A percentile compares a stretch with the other conserved stretches of the same genome.
phyloP scores from a whole-genome alignment of 768 basidiomycete genomes.

The Collybia nuda region DNA sequence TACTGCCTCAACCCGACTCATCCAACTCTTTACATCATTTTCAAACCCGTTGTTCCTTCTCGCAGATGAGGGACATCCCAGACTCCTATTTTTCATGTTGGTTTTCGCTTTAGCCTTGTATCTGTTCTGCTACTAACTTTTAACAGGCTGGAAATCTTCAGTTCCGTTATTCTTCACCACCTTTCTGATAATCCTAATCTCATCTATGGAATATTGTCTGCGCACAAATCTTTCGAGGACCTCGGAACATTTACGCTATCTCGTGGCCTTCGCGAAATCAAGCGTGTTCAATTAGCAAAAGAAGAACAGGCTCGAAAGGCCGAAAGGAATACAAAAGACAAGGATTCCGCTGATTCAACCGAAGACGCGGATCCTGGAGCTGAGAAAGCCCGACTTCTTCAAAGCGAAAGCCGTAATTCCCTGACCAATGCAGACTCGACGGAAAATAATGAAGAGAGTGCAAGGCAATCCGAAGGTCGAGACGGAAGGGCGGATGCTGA shows the following conservation, averaged over 20 bases:
- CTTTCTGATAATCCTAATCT: conserved; percentile 85
- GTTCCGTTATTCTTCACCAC: conserved; percentile 76
- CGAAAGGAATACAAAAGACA: conserved; percentile 37
- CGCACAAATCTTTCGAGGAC: conserved; percentile 85
- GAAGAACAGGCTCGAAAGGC: conserved; percentile 58
- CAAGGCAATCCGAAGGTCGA: conserved; percentile 13
- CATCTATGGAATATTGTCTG: conserved; percentile 80
- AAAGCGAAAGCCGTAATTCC: conserved; percentile 42
- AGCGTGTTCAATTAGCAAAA: conserved; percentile 67
- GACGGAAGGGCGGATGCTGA: conserved; percentile 17
- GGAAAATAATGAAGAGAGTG: conserved; percentile 14
- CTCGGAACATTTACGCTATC: conserved; percentile 90
- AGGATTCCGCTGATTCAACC: conserved; percentile 30
- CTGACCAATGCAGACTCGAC: conserved; percentile 13
- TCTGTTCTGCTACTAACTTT: not conserved
- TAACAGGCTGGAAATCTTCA: conserved; percentile 86
- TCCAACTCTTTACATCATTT: conserved; percentile 91
- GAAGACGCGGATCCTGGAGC: conserved; percentile 42
- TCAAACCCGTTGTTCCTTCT: conserved; percentile 87
- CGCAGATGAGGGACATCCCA: conserved; percentile 92
- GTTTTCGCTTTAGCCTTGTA: not conserved
- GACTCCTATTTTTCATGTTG: conserved; percentile 89
- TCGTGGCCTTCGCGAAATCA: conserved; percentile 83
- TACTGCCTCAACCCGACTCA: conserved; percentile 76
- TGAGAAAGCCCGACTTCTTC: conserved; percentile 70